These are phyloP conservation scores for Didymella arachidicola DNA, from an alignment of 2,329 filamentous ascomycete genomes.

Conservation along the genomic window DNA sequence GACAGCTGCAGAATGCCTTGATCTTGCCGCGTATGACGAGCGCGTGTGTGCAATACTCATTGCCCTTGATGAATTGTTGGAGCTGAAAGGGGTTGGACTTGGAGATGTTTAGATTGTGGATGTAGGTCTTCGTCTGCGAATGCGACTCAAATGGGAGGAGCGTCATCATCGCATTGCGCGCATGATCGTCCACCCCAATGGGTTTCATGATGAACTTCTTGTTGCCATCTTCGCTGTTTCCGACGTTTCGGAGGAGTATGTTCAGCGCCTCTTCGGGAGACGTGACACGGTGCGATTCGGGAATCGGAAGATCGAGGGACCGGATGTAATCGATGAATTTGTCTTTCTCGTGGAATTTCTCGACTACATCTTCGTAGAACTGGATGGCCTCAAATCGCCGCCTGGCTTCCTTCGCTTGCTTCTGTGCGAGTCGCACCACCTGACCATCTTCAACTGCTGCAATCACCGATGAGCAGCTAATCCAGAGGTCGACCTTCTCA, in stretches of 20 bases:
- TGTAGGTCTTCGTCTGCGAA: constrained; percentile 62
- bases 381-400: constrained; percentile 70
- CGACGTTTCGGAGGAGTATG: constrained; percentile 54
- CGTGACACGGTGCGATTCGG: constrained; percentile 60
- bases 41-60: constrained; percentile 76
- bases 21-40: constrained; percentile 71
- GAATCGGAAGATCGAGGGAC: constrained; percentile 52
- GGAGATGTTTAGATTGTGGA: constrained; percentile 65
- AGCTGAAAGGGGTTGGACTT: constrained; percentile 68
- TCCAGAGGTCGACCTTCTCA: constrained; percentile 74
- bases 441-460: constrained; percentile 71
- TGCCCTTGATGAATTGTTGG: constrained; percentile 70
- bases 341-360: constrained; percentile 69
- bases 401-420: constrained; percentile 58
- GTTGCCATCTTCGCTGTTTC: constrained; percentile 22
- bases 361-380: constrained; percentile 64
- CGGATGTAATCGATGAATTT: constrained; percentile 68
- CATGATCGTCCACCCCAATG: constrained; percentile 67
- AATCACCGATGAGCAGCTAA: constrained; percentile 74
- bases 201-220: constrained; percentile 72
- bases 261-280: constrained; percentile 62
- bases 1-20: constrained; percentile 71
- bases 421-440: constrained; percentile 59
- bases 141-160: constrained; percentile 65
- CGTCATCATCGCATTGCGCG: constrained; percentile 67